Evolutionary conservation across 805 yeast species (phyloP), one percentile per base, ranked within the genome.

Genomic region (Debaryomyces tyrocola): DNA sequence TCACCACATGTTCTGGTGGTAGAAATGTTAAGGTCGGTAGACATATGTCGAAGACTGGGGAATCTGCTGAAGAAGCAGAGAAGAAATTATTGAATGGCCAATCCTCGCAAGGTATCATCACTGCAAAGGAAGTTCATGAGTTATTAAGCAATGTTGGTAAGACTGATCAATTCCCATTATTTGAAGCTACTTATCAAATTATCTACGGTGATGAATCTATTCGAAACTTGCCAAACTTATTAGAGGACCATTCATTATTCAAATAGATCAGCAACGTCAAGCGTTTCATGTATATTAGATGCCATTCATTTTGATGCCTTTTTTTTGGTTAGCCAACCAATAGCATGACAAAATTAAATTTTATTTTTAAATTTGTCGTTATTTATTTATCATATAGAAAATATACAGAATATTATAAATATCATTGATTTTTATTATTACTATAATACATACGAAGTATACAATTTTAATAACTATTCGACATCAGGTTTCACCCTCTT

Each of bases 1-100:
- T 94, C 69, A 94, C 99, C 45, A 90, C 99, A 14, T 94, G 99
- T 74, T 81, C 95, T 15, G 97, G 97, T 63, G 99, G 99, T 63
- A 83, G 99, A 75, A 94, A 94, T 73, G 96, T 88, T 58, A 81
- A 86, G 66, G 96, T 94, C 50, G 97, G 94, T 44, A 83, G 79
- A 57, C 84, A 80, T 67, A 86, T 89, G 87, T 92, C 96, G 48
- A 77, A 82, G 67, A 77, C 90, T 50, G 85, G 86, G 50, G 87
- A 83, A 59, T 68, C 82, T 50, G 94, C 96, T 38, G 74, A 77
- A 62, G 90, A 84, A 59, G 86, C 94, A 46, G 99, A 94, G 73
- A 83, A 81, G 69, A 87, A 79, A 63, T 74, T 94, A 57, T 77
- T 94, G 57, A 90, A 94, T 65, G 99, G 99, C 43, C 97, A 91